Conservation (phyloP, 306 rosid species). For the Mimosa bimucronata region DNA sequence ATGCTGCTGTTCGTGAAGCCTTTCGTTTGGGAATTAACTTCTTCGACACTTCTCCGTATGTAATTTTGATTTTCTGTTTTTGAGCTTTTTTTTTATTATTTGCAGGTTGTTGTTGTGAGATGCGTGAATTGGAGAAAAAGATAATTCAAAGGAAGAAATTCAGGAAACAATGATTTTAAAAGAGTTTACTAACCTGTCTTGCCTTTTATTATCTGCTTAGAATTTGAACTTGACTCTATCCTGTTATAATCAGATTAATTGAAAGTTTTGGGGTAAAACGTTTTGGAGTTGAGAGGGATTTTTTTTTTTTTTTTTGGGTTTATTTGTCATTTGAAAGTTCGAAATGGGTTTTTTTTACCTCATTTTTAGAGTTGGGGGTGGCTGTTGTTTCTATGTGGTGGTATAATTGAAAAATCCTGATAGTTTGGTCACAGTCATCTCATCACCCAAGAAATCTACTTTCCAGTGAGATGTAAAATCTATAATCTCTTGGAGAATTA, state of each 20-base stretch:
- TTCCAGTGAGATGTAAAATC: neutral
- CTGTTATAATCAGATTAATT: neutral
- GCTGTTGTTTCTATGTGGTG: neutral
- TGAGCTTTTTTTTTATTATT: neutral
- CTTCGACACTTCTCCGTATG: conserved; percentile 95
- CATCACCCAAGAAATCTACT: neutral
- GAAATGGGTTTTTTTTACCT: neutral
- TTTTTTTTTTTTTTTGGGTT: neutral
- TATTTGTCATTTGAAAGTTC: neutral
- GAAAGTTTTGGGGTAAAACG: neutral
- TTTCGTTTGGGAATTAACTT: conserved; percentile 82
- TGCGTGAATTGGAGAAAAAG: neutral
- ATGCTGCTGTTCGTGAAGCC: conserved; percentile 75
- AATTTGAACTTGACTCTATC: neutral
- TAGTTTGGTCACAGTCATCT: neutral
- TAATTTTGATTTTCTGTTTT: neutral
- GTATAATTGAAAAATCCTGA: neutral
- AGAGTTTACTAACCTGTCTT: neutral
- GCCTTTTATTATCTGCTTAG: neutral
- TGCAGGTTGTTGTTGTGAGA: conserved; percentile 2
- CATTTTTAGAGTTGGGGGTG: neutral
- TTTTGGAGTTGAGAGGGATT: neutral
- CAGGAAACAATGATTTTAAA: neutral
- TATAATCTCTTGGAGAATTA: neutral
- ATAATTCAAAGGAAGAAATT: neutral